These are phyloP conservation scores for Toxicodendron radicans DNA, from an alignment of 345 rosid species.

Conservation along the genomic window DNA sequence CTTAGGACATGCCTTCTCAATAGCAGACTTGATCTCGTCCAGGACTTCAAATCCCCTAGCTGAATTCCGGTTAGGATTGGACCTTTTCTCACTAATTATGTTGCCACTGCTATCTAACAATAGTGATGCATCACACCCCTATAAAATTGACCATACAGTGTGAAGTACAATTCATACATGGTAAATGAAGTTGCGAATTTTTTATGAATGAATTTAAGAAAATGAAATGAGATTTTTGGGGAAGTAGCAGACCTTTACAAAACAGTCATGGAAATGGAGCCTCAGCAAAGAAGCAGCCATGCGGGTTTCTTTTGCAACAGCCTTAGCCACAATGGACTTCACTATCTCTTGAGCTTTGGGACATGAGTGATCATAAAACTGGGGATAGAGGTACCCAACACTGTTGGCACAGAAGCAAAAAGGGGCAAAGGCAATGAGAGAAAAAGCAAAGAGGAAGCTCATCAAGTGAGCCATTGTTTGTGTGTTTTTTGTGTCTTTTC, in stretches of 20 bases:
- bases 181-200: not conserved
- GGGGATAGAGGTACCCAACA: constrained; percentile 50
- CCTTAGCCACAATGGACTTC: constrained; percentile 53
- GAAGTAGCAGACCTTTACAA: constrained; percentile 57
- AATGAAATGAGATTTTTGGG: not conserved
- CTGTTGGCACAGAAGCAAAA: constrained; percentile 37
- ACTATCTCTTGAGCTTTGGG: constrained; percentile 60
- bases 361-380: constrained; percentile 64
- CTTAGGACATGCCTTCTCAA: constrained; percentile 74
- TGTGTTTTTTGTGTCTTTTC: not conserved
- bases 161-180: not conserved
- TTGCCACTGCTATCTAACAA: constrained; percentile 66
- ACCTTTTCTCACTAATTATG: constrained; percentile 68
- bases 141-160: constrained; percentile 9
- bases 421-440: constrained; percentile 54
- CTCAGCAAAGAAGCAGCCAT: constrained; percentile 86
- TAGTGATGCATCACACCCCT: constrained; percentile 94
- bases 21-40: constrained; percentile 71
- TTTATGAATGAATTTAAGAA: not conserved
- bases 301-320: constrained; percentile 59
- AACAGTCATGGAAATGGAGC: constrained; percentile 89
- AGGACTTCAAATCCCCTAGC: constrained; percentile 84
- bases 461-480: constrained; percentile 38
- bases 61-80: constrained; percentile 72
- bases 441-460: constrained; percentile 34